Base-by-base conservation (phyloP, 352 stramenopile genomes). In the Phytophthora rubi region DNA sequence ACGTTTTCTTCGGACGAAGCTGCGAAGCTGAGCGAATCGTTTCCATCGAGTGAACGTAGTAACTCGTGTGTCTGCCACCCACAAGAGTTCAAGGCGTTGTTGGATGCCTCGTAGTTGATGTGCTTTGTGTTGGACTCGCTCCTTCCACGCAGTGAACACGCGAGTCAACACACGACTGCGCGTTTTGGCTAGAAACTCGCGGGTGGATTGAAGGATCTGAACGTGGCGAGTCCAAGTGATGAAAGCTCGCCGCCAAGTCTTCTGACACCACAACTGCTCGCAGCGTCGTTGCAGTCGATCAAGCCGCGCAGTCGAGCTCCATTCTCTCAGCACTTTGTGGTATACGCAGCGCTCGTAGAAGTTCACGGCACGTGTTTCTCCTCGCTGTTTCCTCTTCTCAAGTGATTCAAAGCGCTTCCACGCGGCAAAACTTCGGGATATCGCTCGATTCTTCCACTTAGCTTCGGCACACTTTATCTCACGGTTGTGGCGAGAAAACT, bases 91-190 rank as follows among this genome's bases (percentile, higher is more conserved):
- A 53, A 89, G 79, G 3, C 77, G 68, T 5, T 68, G 21, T 51
- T 77, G 74, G 47, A 90, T 82, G 1, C 26, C 45, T 5, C 65
- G 59, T 2, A 64, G 48, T 33, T 55, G 39, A 0, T 53, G n/a
- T 6, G 23, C 15, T 21, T 83, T 73, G 4, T 52, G 51, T 6
- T 60, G 1, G 3, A 75, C 70, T 2, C 63, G 33, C 13, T 60
- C 28, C 47, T 70, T 87, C 82, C 80, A 90, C 15, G 80, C 61
- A 18, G 76, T 76, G 42, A 89, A 82, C 0, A 85, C 59, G 1
- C 62, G 67, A 21, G 39, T 18, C 6, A 85, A 32, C 2, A 68
- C 65, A 23, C 32, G 16, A 26, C 52, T 64, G 37, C 69, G 45
- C 23, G 76, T 62, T 7, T 61, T 72, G 0, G 15, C 44, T 8